These are phyloP conservation scores for barrel medic (Medicago truncatula) DNA, from an alignment of 306 rosid genomes.

Conservation along the genomic window DNA sequence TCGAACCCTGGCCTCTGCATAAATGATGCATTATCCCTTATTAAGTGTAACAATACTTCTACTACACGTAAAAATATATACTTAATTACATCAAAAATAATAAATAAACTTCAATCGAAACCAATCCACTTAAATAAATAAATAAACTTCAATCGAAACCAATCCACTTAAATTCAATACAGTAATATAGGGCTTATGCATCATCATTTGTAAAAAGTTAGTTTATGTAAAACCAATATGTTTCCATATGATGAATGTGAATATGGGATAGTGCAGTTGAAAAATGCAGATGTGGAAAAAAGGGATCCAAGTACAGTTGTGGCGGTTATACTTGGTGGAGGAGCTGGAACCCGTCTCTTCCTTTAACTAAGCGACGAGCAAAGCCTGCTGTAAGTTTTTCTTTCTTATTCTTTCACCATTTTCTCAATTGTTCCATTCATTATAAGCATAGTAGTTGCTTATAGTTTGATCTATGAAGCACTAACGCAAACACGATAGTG, in stretches of 20 bases:
- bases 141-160: neutral
- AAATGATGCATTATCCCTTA: no score
- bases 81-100: neutral
- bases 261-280: constrained; percentile 63
- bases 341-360: constrained; percentile 98
- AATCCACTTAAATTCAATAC: neutral
- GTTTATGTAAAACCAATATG: neutral
- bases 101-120: no score
- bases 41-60: neutral
- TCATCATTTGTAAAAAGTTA: neutral
- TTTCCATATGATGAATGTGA: constrained; percentile 40
- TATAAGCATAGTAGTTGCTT: neutral
- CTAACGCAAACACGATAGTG: neutral
- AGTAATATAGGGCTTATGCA: neutral
- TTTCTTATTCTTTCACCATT: constrained; percentile 5
- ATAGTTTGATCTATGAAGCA: neutral
- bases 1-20: no score
- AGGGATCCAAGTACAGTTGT: constrained; percentile 74
- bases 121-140: no score
- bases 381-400: constrained; percentile 84
- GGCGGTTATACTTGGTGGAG: constrained; percentile 91
- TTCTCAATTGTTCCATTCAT: neutral
- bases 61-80: neutral
- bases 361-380: constrained; percentile 91
- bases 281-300: constrained; percentile 58